Percentiles rank a stretch among this genome's conserved stretches.
phyloP scores from a whole-genome alignment of 805 yeast genomes.

The Blastobotrys terrestris region DNA sequence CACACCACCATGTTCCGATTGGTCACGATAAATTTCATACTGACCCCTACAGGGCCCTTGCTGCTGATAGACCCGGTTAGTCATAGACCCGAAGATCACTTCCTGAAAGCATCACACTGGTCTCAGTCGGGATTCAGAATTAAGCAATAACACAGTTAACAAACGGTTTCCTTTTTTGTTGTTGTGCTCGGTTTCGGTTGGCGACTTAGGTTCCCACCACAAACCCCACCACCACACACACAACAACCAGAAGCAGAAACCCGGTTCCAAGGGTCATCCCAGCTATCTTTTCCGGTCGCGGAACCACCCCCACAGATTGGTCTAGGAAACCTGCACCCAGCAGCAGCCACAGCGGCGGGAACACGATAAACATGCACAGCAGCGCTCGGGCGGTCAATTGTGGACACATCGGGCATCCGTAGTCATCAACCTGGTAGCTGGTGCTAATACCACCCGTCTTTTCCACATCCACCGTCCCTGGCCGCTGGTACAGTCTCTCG shows the following conservation, averaged over 20 bases:
- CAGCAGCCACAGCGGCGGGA: slow-evolving; percentile 37
- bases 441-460: too few species aligned
- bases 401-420: slow-evolving; percentile 1
- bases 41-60: too few species aligned
- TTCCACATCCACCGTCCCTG: background rate
- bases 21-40: too few species aligned
- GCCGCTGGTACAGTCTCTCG: background rate
- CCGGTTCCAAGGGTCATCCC: slow-evolving; percentile 29
- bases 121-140: background rate
- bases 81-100: too few species aligned
- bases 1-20: too few species aligned
- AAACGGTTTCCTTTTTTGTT: background rate
- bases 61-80: background rate
- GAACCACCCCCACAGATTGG: slow-evolving; percentile 27
- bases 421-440: too few species aligned
- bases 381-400: slow-evolving; percentile 17
- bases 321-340: slow-evolving; percentile 35
- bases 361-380: slow-evolving; percentile 20
- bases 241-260: slow-evolving; percentile 27
- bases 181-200: background rate
- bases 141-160: background rate
- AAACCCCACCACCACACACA: slow-evolving; percentile 42
- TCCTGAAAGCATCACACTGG: too few species aligned
- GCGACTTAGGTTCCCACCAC: slow-evolving; percentile 37
- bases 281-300: slow-evolving; percentile 25